Base-by-base conservation (phyloP, 805 yeast genomes). In the Ogataea siamensis region DNA sequence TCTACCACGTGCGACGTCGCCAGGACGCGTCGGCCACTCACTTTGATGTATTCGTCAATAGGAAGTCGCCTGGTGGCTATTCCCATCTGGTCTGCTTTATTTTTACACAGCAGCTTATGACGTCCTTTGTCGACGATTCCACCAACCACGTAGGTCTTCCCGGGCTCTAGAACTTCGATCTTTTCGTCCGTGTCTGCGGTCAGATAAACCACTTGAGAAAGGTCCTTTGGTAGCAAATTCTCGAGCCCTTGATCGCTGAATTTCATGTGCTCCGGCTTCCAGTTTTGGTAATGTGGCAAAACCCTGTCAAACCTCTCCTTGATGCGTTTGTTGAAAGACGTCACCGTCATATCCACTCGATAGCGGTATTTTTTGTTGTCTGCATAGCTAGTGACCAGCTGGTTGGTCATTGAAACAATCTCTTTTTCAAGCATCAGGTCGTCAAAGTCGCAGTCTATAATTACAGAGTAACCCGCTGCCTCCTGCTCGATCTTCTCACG, bases 1-100 rank as follows among this genome's bases (percentile, higher is more conserved):
- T 91, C 96, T 44, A 86, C 83, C n/a, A 93, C 98, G 58, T 91
- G 98, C 21, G 94, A 84, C 0, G 97, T 89, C 1, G 98, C 94
- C 43, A 93, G 67, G 2, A 91, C 98, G 46, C 79, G 78, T 50
- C 98, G 74, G 1, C 98, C 96, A 43, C 85, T 80, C 35, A 93
- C 63, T 48, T 80, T 76, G 41, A 93, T 84, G 54, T 70, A 87
- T 60, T 87, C 87, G 39, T 81, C 94, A 39, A 91, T 87, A 5
- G 99, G 99, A 35, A 91, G 70, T 53, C 86, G 74, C 16, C 80
- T 89, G 2, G 93, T 85, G 28, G 69, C 59, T 13, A 91, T 68
- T 0, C 89, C 87, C 49, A 85, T 62, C 41, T 70, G 64, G 47
- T 79, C 72, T 1, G 98, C 98, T 60, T 89, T 93, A 46, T 83